Base-by-base conservation (phyloP, 257 asterid genomes). In the Catharanthus roseus region DNA sequence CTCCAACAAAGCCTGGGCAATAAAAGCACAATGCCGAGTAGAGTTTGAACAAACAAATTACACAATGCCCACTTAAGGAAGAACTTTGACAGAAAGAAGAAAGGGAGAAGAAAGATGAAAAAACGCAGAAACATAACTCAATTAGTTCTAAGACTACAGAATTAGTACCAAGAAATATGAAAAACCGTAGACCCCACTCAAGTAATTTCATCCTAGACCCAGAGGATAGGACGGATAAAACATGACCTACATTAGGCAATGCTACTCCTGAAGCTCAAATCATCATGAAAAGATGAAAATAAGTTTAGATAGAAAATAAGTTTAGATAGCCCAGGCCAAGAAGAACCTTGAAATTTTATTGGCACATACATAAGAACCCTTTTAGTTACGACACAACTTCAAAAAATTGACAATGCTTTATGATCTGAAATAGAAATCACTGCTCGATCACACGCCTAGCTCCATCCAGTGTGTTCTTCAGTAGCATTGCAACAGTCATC, bases 401-500 rank as follows among this genome's bases (percentile, higher is more conserved):
- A 34, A 42, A 24, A n/a, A 10, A 26, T 60, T 60, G 26, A 55
- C 49, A 63, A 8, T 26, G 19, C 11, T 71, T 58, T 10, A 28
- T 10, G 36, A 23, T 47, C 53, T 67, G 45, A 31, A 51, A 29
- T 7, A 61, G 50, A 62, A 72, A 49, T 72, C 72, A 77, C 9
- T 74, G 73, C 81, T 79, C 88, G 18, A 91, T 81, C 28, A 68
- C 88, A 81, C 96, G 89, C 79, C 88, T 91, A 67, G 96, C 97
- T 75, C 95, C 97, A 53, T 84, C 95, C 80, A 89, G 72, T 28
- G 97, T 89, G 78, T 93, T 93, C 89, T 86, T 89, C 19, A 93
- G 85, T 24, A 93, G 84, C 99, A 93, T 89, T 49, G 99, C 97
- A 64, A 93, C 96, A 13, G 96, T 93, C 96, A 91, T 85, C 5